A percentile compares a stretch with the other conserved stretches of the same genome.
Conservation (phyloP, 768 basidiomycete species). For the Clitopilus passeckerianus region DNA sequence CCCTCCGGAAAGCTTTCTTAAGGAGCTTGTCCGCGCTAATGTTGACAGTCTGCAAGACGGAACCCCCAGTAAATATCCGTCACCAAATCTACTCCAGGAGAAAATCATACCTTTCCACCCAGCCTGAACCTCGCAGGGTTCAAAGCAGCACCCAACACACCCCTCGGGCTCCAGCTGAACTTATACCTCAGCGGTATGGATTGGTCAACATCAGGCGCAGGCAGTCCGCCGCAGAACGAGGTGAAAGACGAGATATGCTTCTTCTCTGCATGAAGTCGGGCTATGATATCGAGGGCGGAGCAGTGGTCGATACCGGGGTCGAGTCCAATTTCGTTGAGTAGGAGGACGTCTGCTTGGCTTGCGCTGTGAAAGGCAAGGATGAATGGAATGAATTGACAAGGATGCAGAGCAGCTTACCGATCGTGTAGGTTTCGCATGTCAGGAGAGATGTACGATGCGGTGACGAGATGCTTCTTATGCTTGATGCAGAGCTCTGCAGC, state of each 20-base stretch:
- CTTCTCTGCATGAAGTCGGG: constrained; percentile 40
- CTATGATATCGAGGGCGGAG: constrained; percentile 72
- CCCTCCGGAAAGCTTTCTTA: constrained; percentile 50
- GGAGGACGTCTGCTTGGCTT: constrained; percentile 51
- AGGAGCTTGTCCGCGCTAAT: constrained; percentile 35
- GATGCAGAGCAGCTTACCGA: constrained; percentile 33
- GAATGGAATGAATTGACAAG: background rate
- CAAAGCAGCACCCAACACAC: constrained; percentile 76
- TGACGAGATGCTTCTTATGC: constrained; percentile 72
- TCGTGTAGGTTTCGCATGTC: constrained; percentile 66
- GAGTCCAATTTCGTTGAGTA: constrained; percentile 87
- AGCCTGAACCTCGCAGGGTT: constrained; percentile 70
- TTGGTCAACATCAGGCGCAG: constrained; percentile 58
- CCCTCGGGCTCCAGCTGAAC: constrained; percentile 90
- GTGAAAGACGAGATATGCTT: constrained; percentile 68
- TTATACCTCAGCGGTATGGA: constrained; percentile 82
- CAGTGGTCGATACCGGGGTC: constrained; percentile 91
- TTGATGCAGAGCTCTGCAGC: constrained; percentile 74
- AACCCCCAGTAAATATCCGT: background rate
- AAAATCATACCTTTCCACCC: constrained; percentile 40
- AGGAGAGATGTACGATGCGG: constrained; percentile 85
- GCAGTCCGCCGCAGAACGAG: constrained; percentile 92
- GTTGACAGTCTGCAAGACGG: background rate
- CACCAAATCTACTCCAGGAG: background rate
- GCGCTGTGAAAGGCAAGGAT: constrained; percentile 34